Evolutionary conservation across 228 moss, liverwort and hornwort species (phyloP).

Genomic region (Sphagnum magellanicum): DNA sequence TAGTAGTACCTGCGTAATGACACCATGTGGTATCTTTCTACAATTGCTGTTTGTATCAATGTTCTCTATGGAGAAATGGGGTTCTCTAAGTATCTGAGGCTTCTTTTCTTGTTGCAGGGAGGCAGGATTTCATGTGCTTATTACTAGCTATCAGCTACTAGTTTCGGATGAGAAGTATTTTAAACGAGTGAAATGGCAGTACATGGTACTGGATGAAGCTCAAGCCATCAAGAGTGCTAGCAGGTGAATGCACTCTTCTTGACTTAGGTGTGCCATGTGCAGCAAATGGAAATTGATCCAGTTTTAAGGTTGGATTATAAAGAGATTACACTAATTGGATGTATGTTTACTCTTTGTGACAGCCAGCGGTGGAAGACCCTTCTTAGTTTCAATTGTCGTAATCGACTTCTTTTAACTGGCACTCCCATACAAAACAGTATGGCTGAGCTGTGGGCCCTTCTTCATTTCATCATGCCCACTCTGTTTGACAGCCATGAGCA

Average conservation of each 20-base stretch:
- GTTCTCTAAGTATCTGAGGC: neutral
- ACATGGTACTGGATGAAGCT: conserved; percentile 98
- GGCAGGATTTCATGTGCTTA: conserved; percentile 90
- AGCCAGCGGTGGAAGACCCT: conserved; percentile 96
- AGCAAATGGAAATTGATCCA: too few relatives aligned
- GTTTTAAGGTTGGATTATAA: too few relatives aligned
- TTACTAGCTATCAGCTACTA: conserved; percentile 95
- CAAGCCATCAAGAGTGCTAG: conserved; percentile 96
- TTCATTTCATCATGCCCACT: conserved; percentile 98
- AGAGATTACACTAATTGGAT: too few relatives aligned
- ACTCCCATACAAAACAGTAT: conserved; percentile 99
- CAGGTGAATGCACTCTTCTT: conserved; percentile 36
- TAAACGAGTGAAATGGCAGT: conserved; percentile 97
- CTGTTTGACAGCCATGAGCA: conserved; percentile 99
- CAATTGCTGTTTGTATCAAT: neutral
- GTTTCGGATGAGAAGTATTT: conserved; percentile 96
- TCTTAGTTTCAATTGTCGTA: conserved; percentile 95
- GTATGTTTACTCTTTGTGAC: conserved; percentile 5
- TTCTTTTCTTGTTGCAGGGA: conserved; percentile 38
- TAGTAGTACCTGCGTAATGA: too few relatives aligned
- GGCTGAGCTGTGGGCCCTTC: conserved; percentile 97
- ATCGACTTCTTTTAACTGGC: conserved; percentile 85
- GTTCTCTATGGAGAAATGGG: neutral
- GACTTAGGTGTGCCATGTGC: too few relatives aligned
- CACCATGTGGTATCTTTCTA: neutral